Base-by-base conservation (phyloP, 768 basidiomycete species). In the Lenzites betulinus region DNA sequence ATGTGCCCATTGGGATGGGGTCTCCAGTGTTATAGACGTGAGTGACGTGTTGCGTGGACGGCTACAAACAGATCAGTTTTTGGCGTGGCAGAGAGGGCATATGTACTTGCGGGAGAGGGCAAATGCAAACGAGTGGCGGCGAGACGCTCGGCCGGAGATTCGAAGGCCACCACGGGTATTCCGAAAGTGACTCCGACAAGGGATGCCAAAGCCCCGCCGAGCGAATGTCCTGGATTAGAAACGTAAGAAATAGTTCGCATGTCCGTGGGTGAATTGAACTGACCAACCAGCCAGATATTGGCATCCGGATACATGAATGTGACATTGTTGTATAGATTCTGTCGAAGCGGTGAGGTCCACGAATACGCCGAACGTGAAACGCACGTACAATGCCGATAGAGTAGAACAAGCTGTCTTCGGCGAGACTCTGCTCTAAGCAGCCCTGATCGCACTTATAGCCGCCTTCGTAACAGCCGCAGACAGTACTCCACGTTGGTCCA, bases 21-120 rank as follows among this genome's bases (percentile, higher is more conserved):
- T 98, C 96, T 22, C 89, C 95, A 1, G 90, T 98, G 70, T 98
- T 90, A 68, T 91, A 96, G 8, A 98, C 80, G 68, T 98, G 93
- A 0, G 89, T 94, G 42, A 96, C 79, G 63, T 92, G 90, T 3
- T 86, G 83, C 0, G 80, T 79, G 1, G 87, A 86, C 0, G 88
- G 89, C 88, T 90, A 39, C 35, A 25, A 30, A 67, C 2, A 59
- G 58, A 25, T 53, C 22, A 54, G 28, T 15, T 33, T 5, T 11
- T 33, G 30, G 30, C 30, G 30, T 5, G 11, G 30, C 12, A 30
- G 51, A 18, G 33, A 25, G 5, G 15, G 42, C 23, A 43, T 11
- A 6, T n/a, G 20, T 33, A 75, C 83, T 58, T 64, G 94, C 93
- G 2, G 95, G 93, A 8, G 85, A 79, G 2, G 95, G 94, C 3